Evolutionary conservation across 2,329 filamentous ascomycete species (phyloP), one percentile per base, ranked within the genome.

Genomic region (Escovopsis weberi): DNA sequence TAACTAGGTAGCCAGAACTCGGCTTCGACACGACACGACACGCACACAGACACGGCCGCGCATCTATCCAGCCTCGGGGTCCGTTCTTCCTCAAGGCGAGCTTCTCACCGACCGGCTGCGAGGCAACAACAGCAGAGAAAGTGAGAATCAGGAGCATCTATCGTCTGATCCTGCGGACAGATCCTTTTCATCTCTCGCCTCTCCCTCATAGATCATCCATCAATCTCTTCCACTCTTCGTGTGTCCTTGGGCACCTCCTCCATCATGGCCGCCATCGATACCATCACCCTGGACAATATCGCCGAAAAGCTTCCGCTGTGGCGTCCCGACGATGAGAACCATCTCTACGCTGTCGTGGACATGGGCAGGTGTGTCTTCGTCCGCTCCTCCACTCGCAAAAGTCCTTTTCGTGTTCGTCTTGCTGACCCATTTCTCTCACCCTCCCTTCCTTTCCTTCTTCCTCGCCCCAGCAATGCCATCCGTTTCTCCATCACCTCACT

Each of bases 401-500:
- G 26, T 28, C 26, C 26, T 28, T 9, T 9, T 28, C 26, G 9
- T 5, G 26, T 37, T 6, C 15, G 6, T 15, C 8, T 37, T 15
- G n/a, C 23, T 37, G 7, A 23, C 18, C 9, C 35, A 11, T 37
- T 6, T 35, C 15, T 12, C 33, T 35, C 12, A 12, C 15, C 15
- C 12, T 42, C 30, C 19, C 43, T 47, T 6, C 47, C 38, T n/a
- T 28, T 34, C 39, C 37, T 18, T n/a, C 26, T 30, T 38, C 33
- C 23, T 51, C 42, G 19, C 26, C 9, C 15, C 50, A 85, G 86
- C 67, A 95, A 94, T 67, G 88, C 87, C 53, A 89, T 94, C 53
- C 85, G 88, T 43, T 94, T 94, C 68, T 89, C 85, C 37, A 85
- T 94, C 54, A 85, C 86, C 8, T 79, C 86, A 50, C 70, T 93